phyloP scores from a whole-genome alignment of 352 stramenopile species.

The Pythium phragmitis region DNA sequence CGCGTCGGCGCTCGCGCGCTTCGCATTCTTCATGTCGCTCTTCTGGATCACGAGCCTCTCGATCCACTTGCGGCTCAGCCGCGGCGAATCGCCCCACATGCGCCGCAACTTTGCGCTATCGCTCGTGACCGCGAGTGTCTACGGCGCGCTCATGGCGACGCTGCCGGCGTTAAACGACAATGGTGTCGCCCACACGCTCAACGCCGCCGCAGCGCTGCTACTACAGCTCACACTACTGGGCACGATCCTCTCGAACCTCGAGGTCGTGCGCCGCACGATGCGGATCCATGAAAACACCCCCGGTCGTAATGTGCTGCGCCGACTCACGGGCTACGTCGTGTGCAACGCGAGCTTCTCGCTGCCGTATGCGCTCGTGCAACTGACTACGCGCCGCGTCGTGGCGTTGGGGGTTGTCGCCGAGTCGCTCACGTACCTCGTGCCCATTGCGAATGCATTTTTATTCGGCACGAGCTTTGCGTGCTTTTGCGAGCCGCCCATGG shows the following conservation, averaged over 20 bases:
- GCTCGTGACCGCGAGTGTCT: conserved; percentile 42
- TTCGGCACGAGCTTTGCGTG: conserved; percentile 66
- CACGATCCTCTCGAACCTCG: conserved; percentile 51
- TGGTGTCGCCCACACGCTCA: conserved; percentile 38
- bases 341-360: conserved; percentile 41
- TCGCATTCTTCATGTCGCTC: conserved; percentile 74
- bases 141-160: conserved; percentile 52
- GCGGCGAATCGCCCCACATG: conserved; percentile 51
- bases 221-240: conserved; percentile 47
- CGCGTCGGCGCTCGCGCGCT: conserved; percentile 47
- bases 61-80: conserved; percentile 63
- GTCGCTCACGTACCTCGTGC: conserved; percentile 56
- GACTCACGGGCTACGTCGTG: conserved; percentile 53
- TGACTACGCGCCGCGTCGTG: conserved; percentile 30
- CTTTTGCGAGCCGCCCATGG: conserved; percentile 20
- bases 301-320: conserved; percentile 56
- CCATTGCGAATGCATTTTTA: conserved; percentile 58
- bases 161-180: conserved; percentile 29
- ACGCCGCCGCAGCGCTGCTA: conserved; percentile 39
- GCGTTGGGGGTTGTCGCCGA: conserved; percentile 44
- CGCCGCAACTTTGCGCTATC: conserved; percentile 50
- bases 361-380: conserved; percentile 45
- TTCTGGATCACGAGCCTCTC: conserved; percentile 73
- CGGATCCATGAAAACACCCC: conserved; percentile 50
- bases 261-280: conserved; percentile 39